Base-by-base conservation (phyloP, 352 stramenopile genomes). In the Phytophthora syringae region DNA sequence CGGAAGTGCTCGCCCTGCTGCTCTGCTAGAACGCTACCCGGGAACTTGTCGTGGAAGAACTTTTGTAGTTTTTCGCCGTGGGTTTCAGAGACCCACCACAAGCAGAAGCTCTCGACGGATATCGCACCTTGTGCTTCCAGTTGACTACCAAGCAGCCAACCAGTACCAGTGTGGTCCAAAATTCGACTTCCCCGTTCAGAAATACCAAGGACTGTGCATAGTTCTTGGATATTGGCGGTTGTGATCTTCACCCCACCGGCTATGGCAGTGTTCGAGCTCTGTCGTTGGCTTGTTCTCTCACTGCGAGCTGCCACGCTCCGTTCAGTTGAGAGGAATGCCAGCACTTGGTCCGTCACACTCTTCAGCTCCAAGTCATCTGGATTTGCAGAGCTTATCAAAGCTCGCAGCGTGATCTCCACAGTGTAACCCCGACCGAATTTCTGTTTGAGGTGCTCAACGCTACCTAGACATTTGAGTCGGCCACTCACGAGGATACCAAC, bases 351-450 rank as follows among this genome's bases (percentile, higher is more conserved):
- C n/a, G 24, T 59, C 5, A 75, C 24, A 30, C 2, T 36, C 20
- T 57, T 42, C 18, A 71, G 45, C 44, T 75, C 61, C 1, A 16
- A 22, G 13, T 39, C 20, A 3, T 67, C 45, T 15, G 30, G 20
- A 21, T n/a, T 28, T n/a, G 48, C 16, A 82, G 16, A 30, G 20
- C 10, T 67, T n/a, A 67, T 47, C 12, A 70, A 67, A 5, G 74
- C 56, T 3, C 68, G 52, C 0, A 93, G 57, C 18, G 84, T 88
- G 18, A 90, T 76, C 20, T 98, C 90, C 16, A 99, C 76, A 16
- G 96, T 93, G 74, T 93, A 99, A 1, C 96, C 97, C 40, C 89
- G 77, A n/a, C 97, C 97, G 71, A 99, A 99, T 60, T 97, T 98
- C 59, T 86, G 89, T 77, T 99, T 99, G 44, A 99, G 71, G 64